A percentile compares a stretch with the other conserved stretches of the same genome.
phyloP scores from a whole-genome alignment of 495 filamentous ascomycete genomes.

The Filosporella fistucella region DNA sequence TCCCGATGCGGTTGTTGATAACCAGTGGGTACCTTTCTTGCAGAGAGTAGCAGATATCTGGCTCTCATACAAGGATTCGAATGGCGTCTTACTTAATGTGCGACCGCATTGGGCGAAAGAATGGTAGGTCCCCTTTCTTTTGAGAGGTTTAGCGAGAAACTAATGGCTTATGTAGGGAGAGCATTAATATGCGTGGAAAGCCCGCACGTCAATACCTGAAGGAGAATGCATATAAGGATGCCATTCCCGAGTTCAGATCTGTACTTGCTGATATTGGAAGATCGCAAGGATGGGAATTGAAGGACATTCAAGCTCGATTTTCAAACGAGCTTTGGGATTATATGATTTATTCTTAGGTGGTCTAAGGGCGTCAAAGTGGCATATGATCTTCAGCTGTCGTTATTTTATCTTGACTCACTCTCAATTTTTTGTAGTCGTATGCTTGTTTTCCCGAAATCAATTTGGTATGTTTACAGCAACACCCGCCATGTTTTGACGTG shows the following conservation, averaged over 20 bases:
- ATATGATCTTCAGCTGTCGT: too few species aligned
- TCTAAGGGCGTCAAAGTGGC: too few species aligned
- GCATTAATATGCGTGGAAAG: constrained; percentile 23
- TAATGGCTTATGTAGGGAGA: too few species aligned
- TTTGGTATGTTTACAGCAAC: too few species aligned
- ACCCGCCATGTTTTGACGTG: too few species aligned
- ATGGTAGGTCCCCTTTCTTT: too few species aligned
- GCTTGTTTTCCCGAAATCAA: too few species aligned
- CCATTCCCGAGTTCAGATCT: constrained; percentile 36
- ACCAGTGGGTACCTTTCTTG: constrained; percentile 38
- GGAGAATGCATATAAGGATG: constrained; percentile 37
- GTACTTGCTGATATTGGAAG: constrained; percentile 37
- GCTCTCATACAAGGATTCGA: constrained; percentile 33
- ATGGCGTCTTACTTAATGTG: constrained; percentile 30
- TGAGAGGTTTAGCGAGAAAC: too few species aligned
- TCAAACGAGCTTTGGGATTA: constrained; percentile 38
- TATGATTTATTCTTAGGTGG: constrained; percentile 12
- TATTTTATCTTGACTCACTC: too few species aligned
- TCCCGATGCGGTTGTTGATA: constrained; percentile 33
- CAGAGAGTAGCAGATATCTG: constrained; percentile 43
- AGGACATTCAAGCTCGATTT: constrained; percentile 36
- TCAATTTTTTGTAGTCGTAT: too few species aligned
- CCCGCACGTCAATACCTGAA: constrained; percentile 35
- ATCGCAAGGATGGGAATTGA: constrained; percentile 40
- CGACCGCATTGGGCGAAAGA: constrained; percentile 55